Percentiles rank a stretch among this genome's conserved stretches.
phyloP scores from a whole-genome alignment of 805 yeast species.

The Kodamaea leandrae region DNA sequence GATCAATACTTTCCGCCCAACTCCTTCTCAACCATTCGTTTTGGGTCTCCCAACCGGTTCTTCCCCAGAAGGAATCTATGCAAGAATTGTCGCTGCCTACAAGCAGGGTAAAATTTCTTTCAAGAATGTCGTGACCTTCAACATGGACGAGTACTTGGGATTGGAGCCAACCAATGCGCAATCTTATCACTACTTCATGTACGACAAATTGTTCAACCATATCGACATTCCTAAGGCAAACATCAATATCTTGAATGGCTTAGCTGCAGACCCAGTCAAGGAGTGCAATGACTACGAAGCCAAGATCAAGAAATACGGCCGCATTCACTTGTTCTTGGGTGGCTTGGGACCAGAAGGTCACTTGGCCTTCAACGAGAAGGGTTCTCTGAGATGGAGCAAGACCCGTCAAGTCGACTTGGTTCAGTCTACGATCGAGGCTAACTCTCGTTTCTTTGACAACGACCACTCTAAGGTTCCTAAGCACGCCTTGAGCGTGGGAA shows the following conservation, averaged over 20 bases:
- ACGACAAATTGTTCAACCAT: slow-evolving; percentile 52
- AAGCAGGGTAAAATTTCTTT: slow-evolving; percentile 43
- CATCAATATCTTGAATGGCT: slow-evolving; percentile 55
- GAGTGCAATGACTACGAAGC: slow-evolving; percentile 51
- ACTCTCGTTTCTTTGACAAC: slow-evolving; percentile 50
- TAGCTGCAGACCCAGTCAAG: slow-evolving; percentile 40
- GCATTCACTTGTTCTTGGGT: slow-evolving; percentile 53
- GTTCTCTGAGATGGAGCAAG: slow-evolving; percentile 43
- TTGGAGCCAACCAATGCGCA: slow-evolving; percentile 47
- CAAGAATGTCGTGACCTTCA: slow-evolving; percentile 54
- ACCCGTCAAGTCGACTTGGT: slow-evolving; percentile 50
- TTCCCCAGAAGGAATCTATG: slow-evolving; percentile 56
- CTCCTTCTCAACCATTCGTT: slow-evolving; percentile 47
- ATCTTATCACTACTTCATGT: slow-evolving; percentile 59
- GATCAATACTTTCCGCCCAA: slow-evolving; percentile 46
- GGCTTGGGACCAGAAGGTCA: slow-evolving; percentile 64
- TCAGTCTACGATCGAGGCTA: slow-evolving; percentile 50
- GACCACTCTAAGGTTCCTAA: slow-evolving; percentile 49
- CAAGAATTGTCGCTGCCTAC: slow-evolving; percentile 43
- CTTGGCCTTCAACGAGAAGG: slow-evolving; percentile 58
- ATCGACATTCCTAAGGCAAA: slow-evolving; percentile 51
- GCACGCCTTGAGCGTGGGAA: slow-evolving; percentile 53
- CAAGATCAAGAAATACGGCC: slow-evolving; percentile 46
- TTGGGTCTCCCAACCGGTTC: slow-evolving; percentile 63
- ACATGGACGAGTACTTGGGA: slow-evolving; percentile 61